phyloP scores from a whole-genome alignment of 495 filamentous ascomycete species.

The Penicillium riverlandense region DNA sequence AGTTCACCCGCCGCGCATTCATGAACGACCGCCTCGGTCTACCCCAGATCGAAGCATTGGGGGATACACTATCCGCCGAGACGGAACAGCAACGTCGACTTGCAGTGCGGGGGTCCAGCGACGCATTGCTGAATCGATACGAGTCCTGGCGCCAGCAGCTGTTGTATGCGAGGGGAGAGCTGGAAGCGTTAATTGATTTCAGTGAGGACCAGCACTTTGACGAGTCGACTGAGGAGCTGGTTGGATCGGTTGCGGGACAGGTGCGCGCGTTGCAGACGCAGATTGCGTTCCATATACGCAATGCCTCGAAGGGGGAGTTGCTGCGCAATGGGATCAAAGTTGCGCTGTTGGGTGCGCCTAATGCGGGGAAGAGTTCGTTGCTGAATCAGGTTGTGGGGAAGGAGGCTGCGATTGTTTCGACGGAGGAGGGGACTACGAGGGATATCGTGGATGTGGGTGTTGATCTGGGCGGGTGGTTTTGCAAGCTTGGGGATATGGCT shows the following conservation, averaged over 20 bases:
- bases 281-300: constrained; percentile 61
- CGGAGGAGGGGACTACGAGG: constrained; percentile 84
- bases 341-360: constrained; percentile 82
- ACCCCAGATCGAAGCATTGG: constrained; percentile 88
- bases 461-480: constrained; percentile 83
- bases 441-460: constrained; percentile 91
- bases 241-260: constrained; percentile 57
- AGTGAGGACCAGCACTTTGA: constrained; percentile 97
- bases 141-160: constrained; percentile 75
- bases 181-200: constrained; percentile 96
- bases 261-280: constrained; percentile 51
- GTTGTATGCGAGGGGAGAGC: constrained; percentile 76
- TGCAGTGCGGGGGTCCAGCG: constrained; percentile 70
- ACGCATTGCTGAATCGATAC: constrained; percentile 67
- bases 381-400: constrained; percentile 87
- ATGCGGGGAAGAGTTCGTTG: constrained; percentile 91
- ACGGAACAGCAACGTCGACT: constrained; percentile 91
- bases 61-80: constrained; percentile 75
- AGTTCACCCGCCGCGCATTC: constrained; percentile 93
- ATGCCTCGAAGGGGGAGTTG: constrained; percentile 77
- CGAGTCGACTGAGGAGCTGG: constrained; percentile 67
- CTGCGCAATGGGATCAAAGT: constrained; percentile 80
- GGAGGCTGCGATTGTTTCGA: constrained; percentile 90
- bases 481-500: constrained; percentile 86
- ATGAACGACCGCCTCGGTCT: constrained; percentile 78